Base-by-base conservation (phyloP, 1,139 yeast species). In the Hansenula sp. region DNA sequence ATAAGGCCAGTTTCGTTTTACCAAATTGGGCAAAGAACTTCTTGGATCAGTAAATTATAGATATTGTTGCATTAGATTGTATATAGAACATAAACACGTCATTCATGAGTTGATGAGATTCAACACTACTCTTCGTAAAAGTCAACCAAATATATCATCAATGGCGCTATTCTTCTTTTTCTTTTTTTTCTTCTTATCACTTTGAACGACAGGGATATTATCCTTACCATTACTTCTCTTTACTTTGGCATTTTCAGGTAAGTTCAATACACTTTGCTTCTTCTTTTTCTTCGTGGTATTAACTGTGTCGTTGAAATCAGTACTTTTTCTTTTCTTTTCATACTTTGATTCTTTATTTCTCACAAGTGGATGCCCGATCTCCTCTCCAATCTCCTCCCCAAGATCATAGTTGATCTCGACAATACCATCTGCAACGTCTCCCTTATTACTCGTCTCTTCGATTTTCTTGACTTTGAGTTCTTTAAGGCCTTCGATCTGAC, bases 1-100 rank as follows among this genome's bases (percentile, higher is more conserved):
- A 93, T 67, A 62, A 67, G 47, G 83, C 96, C 8, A 77, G 96
- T 38, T 93, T 90, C 63, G 81, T 90, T 38, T 71, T 93, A 49
- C 99, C 98, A 24, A 84, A 82, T 28, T 89, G 94, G 93, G 96
- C 96, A 2, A 69, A 74, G 46, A 58, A 63, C 44, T 62, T 57
- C 43, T 54, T 74, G 43, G 53, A 54, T 30, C 50, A 49, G 48
- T 45, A 36, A n/a, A 21, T 28, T 21, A 21, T 29, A 37, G 17
- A 24, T n/a, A 18, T 36, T 17, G 6, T 16, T 17, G 11, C 16
- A 8, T 27, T 18, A 24, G 16, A 19, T 36, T 27, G 9, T 34
- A 24, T 7, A 35, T 25, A 25, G n/a, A 28, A 34, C 17, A 18
- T 21, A 29, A 19, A 30, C 18, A 38, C n/a, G 13, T 28, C n/a